These are phyloP conservation scores for Paramyrothecium sp. DNA, from an alignment of 2,329 filamentous ascomycete species.

Conservation along the genomic window DNA sequence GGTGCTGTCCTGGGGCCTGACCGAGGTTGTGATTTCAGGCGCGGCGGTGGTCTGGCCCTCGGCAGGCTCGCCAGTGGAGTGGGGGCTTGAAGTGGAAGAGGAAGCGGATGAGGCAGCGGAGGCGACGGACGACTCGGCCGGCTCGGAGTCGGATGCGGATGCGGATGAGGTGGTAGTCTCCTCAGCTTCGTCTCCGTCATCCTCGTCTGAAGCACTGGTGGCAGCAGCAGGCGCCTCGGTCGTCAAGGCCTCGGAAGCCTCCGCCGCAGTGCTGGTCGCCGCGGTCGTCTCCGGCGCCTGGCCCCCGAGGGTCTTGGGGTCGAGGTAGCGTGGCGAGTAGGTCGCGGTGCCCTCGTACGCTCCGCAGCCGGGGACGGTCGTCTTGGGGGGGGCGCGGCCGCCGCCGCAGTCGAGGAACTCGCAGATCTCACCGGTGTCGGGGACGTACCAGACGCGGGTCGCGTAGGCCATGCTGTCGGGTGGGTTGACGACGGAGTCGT, in stretches of 20 bases:
- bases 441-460: slow-evolving; percentile 58
- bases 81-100: too few species aligned
- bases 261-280: not conserved
- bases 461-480: slow-evolving; percentile 35
- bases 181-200: slow-evolving; percentile 3
- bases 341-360: slow-evolving; percentile 54
- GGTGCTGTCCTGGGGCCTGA: not conserved
- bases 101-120: not conserved
- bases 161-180: slow-evolving; percentile 9
- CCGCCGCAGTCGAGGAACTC: slow-evolving; percentile 65
- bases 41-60: slow-evolving; percentile 7
- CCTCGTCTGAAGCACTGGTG: slow-evolving; percentile 9
- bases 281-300: not conserved
- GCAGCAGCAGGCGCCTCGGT: slow-evolving; percentile 12
- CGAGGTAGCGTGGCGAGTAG: slow-evolving; percentile 50
- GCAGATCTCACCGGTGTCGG: slow-evolving; percentile 64
- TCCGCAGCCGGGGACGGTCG: slow-evolving; percentile 59
- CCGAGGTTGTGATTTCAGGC: slow-evolving; percentile 11
- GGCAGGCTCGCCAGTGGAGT: not conserved
- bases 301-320: slow-evolving; percentile 21
- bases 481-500: slow-evolving; percentile 27
- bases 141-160: slow-evolving; percentile 2
- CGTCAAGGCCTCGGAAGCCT: slow-evolving; percentile 4
- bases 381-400: slow-evolving; percentile 63
- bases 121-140: slow-evolving; percentile 7